These are phyloP conservation scores for Xerocomus amazonicus DNA, from an alignment of 1,284 basidiomycete genomes.

Conservation along the genomic window DNA sequence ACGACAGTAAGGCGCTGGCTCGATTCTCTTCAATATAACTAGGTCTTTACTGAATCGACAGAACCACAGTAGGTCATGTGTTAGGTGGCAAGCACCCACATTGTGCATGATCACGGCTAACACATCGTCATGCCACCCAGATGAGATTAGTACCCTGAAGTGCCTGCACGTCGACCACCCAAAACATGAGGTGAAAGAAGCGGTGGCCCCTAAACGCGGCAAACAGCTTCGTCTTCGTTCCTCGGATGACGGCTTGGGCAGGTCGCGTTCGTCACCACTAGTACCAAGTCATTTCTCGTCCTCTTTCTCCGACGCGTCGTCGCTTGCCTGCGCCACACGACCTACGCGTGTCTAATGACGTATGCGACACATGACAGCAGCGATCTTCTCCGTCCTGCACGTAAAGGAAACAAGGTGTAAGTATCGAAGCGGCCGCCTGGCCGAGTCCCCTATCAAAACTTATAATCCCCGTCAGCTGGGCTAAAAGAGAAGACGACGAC, in stretches of 20 bases:
- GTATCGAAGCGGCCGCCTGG: conserved; percentile 7
- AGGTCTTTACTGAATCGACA: neutral
- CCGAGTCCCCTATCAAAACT: conserved; percentile 10
- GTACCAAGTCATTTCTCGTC: neutral
- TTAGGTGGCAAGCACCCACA: neutral
- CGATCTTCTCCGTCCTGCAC: conserved; percentile 14
- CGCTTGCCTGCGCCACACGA: conserved; percentile 18
- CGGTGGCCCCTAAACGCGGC: neutral
- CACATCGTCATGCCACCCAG: neutral
- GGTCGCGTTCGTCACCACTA: neutral
- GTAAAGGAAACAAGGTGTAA: conserved; percentile 21
- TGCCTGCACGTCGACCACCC: conserved; percentile 2
- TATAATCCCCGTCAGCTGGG: conserved; percentile 8
- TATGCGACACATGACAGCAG: conserved; percentile 10
- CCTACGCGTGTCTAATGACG: conserved; percentile 25
- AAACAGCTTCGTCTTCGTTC: neutral
- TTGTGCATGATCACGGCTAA: neutral
- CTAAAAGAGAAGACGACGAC: neutral
- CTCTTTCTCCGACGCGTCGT: conserved; percentile 4
- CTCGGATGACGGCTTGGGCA: neutral
- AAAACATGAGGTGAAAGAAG: conserved; percentile 21
- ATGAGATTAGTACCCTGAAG: neutral
- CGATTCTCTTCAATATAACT: neutral
- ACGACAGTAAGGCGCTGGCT: conserved; percentile 8
- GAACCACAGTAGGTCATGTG: neutral